Evolutionary conservation across 2,329 filamentous ascomycete species (phyloP), one percentile per base, ranked within the genome.

Genomic region (Cryphonectria naterciae): DNA sequence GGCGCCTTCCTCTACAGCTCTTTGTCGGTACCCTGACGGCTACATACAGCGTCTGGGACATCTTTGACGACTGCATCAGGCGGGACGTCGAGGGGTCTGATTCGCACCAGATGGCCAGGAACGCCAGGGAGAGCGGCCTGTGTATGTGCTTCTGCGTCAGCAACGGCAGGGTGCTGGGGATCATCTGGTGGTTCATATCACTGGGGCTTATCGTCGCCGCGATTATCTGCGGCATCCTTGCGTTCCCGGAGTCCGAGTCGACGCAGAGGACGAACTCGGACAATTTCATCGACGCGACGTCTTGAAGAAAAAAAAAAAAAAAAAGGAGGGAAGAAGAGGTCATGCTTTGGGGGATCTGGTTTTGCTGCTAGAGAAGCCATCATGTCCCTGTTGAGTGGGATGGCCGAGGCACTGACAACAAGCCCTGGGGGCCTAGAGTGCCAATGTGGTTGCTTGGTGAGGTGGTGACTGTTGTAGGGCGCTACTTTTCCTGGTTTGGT

Each of bases 1-100:
- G n/a, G 5, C 15, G 25, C 72, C 43, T 43, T 43, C 72, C 43
- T 2, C 19, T 49, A 22, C n/a, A 88, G 83, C 85, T 95, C 39
- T 95, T 95, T 76, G 93, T 95, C 73, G 92, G 92, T 58, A 92
- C 94, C 75, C 94, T 95, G 92, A 92, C 89, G 8, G 91, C 89
- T 1, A 85, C 95, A 1, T 95, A 95, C 80, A 93, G 90, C 74
- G 92, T 93, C 6, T 95, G 92, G 92, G 92, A 95, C 83, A 95
- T 95, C 75, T 94, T 92, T 80, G 92, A 95, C 77, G 92, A 95
- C 75, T 83, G 95, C 43, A 94, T 95, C 74, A 82, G 94, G 5
- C 87, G 92, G 71, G 95, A 94, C 81, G 91, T 95, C 67, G 94
- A 95, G 79, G 89, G 86, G 32, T 94, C 92, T 5, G 92, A 95